Conservation (phyloP, 768 basidiomycete species). For the Naganishia friedmannii region DNA sequence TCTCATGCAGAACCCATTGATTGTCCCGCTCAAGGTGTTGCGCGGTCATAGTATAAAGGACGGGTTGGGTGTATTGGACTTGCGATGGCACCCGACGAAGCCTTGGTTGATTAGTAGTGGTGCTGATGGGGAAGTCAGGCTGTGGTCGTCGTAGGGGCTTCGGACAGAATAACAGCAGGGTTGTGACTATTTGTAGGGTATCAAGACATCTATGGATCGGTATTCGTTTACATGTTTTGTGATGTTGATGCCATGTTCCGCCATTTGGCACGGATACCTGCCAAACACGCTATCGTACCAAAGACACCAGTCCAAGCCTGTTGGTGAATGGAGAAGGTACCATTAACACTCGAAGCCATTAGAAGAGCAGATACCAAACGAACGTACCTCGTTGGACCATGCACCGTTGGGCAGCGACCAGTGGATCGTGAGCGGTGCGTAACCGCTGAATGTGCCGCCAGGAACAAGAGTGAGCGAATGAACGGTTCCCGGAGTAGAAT, state of each 20-base stretch:
- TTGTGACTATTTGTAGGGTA: constrained; percentile 7
- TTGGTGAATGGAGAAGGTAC: not conserved
- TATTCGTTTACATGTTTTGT: not conserved
- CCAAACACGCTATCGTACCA: constrained; percentile 29
- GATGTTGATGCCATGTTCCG: constrained; percentile 1
- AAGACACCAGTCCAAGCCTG: constrained; percentile 32
- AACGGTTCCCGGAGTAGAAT: not conserved
- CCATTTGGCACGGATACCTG: constrained; percentile 29
- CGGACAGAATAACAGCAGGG: too few species aligned
- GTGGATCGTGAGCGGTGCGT: constrained; percentile 49
- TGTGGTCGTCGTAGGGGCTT: constrained; percentile 63
- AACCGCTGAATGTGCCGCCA: constrained; percentile 35
- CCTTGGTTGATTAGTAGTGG: constrained; percentile 92
- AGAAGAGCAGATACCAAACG: not conserved
- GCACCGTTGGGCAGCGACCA: constrained; percentile 47
- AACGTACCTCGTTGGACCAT: constrained; percentile 40
- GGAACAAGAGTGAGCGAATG: not conserved
- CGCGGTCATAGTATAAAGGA: constrained; percentile 82
- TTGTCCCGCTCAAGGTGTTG: constrained; percentile 94
- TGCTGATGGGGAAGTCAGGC: constrained; percentile 79
- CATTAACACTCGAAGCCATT: not conserved
- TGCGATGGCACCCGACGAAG: constrained; percentile 81
- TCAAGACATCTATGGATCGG: constrained; percentile 9
- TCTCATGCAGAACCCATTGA: constrained; percentile 92
- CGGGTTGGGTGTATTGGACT: constrained; percentile 83